Evolutionary conservation across 1,284 basidiomycete species (phyloP).

Genomic region (Melampsora americana): DNA sequence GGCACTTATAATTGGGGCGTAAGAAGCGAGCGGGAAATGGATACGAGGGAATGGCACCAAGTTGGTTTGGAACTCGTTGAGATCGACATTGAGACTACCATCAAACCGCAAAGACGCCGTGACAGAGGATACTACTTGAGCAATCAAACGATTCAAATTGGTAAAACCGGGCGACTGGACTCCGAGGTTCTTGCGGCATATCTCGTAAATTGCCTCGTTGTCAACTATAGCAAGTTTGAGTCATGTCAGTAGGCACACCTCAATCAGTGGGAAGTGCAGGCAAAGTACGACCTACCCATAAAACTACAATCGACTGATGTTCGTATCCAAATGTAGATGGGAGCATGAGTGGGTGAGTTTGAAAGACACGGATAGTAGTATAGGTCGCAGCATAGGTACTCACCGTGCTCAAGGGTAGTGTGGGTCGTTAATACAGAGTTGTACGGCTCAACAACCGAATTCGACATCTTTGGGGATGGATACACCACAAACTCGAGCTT

Average conservation of each 20-base stretch:
- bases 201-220: slow-evolving; percentile 78
- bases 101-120: slow-evolving; percentile 97
- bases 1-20: slow-evolving; percentile 85
- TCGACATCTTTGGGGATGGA: slow-evolving; percentile 91
- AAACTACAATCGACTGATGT: too few relatives aligned
- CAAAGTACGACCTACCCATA: too few relatives aligned
- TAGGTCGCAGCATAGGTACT: too few relatives aligned
- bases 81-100: slow-evolving; percentile 93
- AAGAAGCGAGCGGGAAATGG: slow-evolving; percentile 95
- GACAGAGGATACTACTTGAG: slow-evolving; percentile 89
- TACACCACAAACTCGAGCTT: slow-evolving; percentile 99
- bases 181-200: slow-evolving; percentile 92
- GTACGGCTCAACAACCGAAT: slow-evolving; percentile 97
- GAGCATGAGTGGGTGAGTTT: too few relatives aligned
- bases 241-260: too few relatives aligned
- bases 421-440: slow-evolving; percentile 98
- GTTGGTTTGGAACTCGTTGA: slow-evolving; percentile 99
- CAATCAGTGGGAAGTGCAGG: too few relatives aligned
- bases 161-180: slow-evolving; percentile 83
- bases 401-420: slow-evolving; percentile 94
- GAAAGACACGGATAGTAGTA: too few relatives aligned
- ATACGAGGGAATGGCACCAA: slow-evolving; percentile 80
- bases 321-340: too few relatives aligned
- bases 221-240: slow-evolving; percentile 46
- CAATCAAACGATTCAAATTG: slow-evolving; percentile 95